Evolutionary conservation across 441 rosid species (phyloP).

Genomic region (Croton setiger): DNA sequence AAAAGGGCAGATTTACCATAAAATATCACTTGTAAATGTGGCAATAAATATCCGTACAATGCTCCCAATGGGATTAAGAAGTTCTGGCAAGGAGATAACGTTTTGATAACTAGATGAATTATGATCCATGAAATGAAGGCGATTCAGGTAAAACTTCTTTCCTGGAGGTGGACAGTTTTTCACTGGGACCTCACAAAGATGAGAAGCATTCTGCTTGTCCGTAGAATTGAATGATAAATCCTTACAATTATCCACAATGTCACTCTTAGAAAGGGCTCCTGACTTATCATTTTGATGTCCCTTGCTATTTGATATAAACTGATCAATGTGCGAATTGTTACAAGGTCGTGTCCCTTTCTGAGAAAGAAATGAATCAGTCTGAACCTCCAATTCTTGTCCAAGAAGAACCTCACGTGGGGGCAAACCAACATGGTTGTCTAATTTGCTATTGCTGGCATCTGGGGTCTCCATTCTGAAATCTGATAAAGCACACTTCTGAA

Average conservation of each 20-base stretch:
- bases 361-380: slow-evolving; percentile 19
- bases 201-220: slow-evolving; percentile 22
- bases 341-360: slow-evolving; percentile 22
- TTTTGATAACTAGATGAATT: slow-evolving; percentile 33
- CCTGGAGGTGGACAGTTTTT: slow-evolving; percentile 38
- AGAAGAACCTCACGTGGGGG: slow-evolving; percentile 7
- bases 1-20: slow-evolving; percentile 44
- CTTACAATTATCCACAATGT: slow-evolving; percentile 11
- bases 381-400: slow-evolving; percentile 25
- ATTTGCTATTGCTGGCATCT: slow-evolving; percentile 18
- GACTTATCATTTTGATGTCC: slow-evolving; percentile 21
- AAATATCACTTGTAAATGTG: slow-evolving; percentile 81
- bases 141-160: slow-evolving; percentile 76
- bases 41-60: slow-evolving; percentile 71
- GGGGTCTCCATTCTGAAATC: slow-evolving; percentile 28
- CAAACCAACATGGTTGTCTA: neutral
- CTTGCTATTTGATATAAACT: slow-evolving; percentile 2
- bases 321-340: slow-evolving; percentile 15
- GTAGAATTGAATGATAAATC: slow-evolving; percentile 11
- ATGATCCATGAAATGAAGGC: slow-evolving; percentile 49
- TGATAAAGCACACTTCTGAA: slow-evolving; percentile 32
- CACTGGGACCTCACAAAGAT: slow-evolving; percentile 18
- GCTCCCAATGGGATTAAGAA: slow-evolving; percentile 66
- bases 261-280: slow-evolving; percentile 20
- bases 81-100: slow-evolving; percentile 69